Base-by-base conservation (phyloP, 2,329 filamentous ascomycete genomes). In the Chaetoscypha palmicola region DNA sequence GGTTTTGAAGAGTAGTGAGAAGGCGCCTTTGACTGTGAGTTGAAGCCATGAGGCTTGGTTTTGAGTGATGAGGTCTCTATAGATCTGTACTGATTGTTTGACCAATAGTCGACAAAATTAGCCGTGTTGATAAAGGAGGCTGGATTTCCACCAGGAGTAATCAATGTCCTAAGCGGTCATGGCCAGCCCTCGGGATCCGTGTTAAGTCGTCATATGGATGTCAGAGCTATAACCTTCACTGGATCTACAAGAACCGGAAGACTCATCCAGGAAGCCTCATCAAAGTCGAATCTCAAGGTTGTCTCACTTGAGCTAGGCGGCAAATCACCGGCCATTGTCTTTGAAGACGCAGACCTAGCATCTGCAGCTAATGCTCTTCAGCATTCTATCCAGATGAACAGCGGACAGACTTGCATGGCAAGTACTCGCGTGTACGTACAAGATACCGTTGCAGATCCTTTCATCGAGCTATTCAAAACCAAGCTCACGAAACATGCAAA, bases 221-320 rank as follows among this genome's bases (percentile, higher is more conserved):
- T 64, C 10, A 48, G 58, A 16, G 46, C 37, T 11, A 4, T 51
- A 26, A 86, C 83, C 0, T 88, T 88, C 51, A 88, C 84, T 0
- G 84, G 84, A 14, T 83, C 78, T 1, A 87, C 83, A 0, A 67
- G 69, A 2, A 87, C 83, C 0, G 84, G 79, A 3, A 73, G 76
- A 34, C 70, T 79, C 28, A 84, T 88, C 50, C 86, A 87, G 80
- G 83, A 83, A 60, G 76, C 44, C 59, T 82, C 83, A 0, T 72
- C 76, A 10, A 65, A 72, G 1, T 48, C 46, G 2, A 83, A 68
- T 49, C 61, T 77, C 48, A 81, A 80, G 64, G 78, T 76, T 57
- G 73, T 80, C 45, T 79, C 74, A 0, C 67, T 81, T 5, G 77
- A 81, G 62, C 75, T 76, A 5, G 79, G 79, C 17, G 79, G 79